phyloP scores from a whole-genome alignment of 352 stramenopile species.

The Blastocystis sp. region DNA sequence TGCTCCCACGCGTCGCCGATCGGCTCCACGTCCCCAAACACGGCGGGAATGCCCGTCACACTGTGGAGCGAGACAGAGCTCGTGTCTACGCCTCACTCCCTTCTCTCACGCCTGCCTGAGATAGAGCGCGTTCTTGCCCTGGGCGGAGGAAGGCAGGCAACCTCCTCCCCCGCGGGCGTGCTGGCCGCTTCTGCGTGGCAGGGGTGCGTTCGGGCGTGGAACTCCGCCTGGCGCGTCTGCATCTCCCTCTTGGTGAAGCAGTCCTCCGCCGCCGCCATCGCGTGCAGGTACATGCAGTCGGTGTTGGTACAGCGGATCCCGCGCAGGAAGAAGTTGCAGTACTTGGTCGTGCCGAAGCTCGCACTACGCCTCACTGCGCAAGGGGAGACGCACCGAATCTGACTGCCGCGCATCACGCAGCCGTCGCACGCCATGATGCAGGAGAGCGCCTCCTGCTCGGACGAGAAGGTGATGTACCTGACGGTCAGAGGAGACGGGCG shows the following conservation, averaged over 20 bases:
- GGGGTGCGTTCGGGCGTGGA: conserved; percentile 32
- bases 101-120: background rate
- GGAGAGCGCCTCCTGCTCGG: background rate
- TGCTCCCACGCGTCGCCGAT: background rate
- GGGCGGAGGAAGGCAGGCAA: background rate
- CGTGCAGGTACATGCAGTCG: conserved; percentile 88
- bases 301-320: conserved; percentile 86
- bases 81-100: background rate
- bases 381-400: background rate
- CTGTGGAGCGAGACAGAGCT: background rate
- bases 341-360: conserved; percentile 90
- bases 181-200: background rate
- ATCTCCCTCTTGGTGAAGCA: conserved; percentile 92
- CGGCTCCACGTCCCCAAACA: background rate
- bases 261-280: conserved; percentile 84
- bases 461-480: conserved; percentile 45
- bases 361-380: conserved; percentile 73
- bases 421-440: conserved; percentile 41
- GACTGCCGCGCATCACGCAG: background rate
- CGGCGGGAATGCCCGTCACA: background rate
- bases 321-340: conserved; percentile 88
- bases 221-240: conserved; percentile 35
- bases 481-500: background rate
- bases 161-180: background rate
- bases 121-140: background rate